Conservation (phyloP, 2,329 filamentous ascomycete genomes). For the Zymoseptoria passerinii region DNA sequence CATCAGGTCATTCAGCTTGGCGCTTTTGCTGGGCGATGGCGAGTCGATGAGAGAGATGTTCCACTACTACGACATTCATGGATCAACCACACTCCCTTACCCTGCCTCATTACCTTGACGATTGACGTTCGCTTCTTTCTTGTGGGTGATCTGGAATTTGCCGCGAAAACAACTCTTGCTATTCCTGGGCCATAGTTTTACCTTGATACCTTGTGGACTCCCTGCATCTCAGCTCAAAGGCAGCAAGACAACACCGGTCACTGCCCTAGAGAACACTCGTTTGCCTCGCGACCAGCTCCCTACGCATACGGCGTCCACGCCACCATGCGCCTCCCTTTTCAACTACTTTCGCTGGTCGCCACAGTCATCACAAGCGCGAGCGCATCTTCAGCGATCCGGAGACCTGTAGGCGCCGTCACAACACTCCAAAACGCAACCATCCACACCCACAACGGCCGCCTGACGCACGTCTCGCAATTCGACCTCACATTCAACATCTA, state of each 20-base stretch:
- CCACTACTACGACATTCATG: too few relatives aligned
- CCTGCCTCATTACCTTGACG: too few relatives aligned
- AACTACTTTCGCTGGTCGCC: slow-evolving; percentile 15
- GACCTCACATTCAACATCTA: slow-evolving; percentile 72
- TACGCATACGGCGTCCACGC: background rate
- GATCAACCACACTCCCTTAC: too few relatives aligned
- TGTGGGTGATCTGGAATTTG: background rate
- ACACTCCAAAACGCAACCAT: slow-evolving; percentile 67
- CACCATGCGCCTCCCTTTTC: slow-evolving; percentile 14
- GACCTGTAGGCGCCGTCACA: slow-evolving; percentile 67
- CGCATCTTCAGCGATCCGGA: slow-evolving; percentile 56
- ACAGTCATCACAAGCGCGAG: slow-evolving; percentile 15
- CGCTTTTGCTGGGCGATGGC: background rate
- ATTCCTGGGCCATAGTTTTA: background rate
- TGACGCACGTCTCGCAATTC: slow-evolving; percentile 75
- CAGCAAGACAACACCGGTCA: background rate
- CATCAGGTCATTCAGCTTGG: background rate
- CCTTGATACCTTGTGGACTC: too few relatives aligned
- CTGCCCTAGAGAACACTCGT: background rate
- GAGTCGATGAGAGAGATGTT: background rate
- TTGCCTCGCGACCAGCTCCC: background rate
- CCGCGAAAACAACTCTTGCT: background rate
- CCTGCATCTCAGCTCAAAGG: background rate
- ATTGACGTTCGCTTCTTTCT: background rate
- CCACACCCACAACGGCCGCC: slow-evolving; percentile 66